Evolutionary conservation across 345 rosid species (phyloP), one percentile per base, ranked within the genome.

Genomic region (Jatropha curcas): DNA sequence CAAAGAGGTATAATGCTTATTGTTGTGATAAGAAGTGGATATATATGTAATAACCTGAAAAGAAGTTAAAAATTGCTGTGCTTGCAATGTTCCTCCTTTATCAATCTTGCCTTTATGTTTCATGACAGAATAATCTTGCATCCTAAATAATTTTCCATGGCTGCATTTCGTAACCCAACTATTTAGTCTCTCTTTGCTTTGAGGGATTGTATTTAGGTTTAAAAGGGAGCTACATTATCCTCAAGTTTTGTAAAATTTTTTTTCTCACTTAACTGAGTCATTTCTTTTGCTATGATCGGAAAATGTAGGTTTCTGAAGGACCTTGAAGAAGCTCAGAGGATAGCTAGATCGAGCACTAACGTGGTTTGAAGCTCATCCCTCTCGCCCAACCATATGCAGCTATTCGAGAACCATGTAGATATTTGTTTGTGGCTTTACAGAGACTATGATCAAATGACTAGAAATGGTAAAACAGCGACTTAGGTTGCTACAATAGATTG

Each of bases 261-360:
- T 5, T 24, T 2, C 9, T 17, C 14, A 17, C 19, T 45, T 17
- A 43, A 45, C 17, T 27, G 53, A 65, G 24, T 28, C 20, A 60
- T 52, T 2, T 51, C 3, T 16, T 6, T 22, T 45, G 34, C n/a
- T 11, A 27, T 34, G 20, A n/a, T 16, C 27, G 7, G 41, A 13
- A 35, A 55, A 35, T 55, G 78, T 88, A 95, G 99, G 79, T 91
- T 95, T 74, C 75, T 91, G 67, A 95, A 84, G 82, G 94, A 95
- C 81, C 84, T 88, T 24, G 96, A 88, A 82, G 98, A 88, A 77
- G 98, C 96, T 43, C 96, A 88, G 72, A 85, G 90, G 80, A 78
- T 86, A 70, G 77, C 94, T 69, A 84, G 83, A 70, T 81, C 86
- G 76, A 86, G 88, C 82, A 67, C 79, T 75, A 86, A 60, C 67